These are phyloP conservation scores for Zasmidium angulare DNA, from an alignment of 2,329 filamentous ascomycete genomes.

Conservation along the genomic window DNA sequence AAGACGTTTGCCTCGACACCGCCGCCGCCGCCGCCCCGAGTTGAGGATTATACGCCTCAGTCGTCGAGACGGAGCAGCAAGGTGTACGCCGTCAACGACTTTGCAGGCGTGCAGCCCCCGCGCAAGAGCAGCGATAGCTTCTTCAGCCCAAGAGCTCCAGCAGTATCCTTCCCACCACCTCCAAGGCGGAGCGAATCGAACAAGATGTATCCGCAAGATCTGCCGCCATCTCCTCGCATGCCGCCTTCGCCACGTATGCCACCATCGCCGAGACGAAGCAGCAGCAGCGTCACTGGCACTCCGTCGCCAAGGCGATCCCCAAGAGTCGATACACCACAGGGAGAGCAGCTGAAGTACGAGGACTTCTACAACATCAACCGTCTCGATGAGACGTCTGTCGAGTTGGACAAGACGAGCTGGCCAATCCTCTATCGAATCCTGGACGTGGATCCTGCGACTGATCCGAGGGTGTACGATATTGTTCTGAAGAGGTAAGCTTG, in stretches of 20 bases:
- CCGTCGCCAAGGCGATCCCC: neutral
- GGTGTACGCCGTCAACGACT: neutral
- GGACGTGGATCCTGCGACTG: conserved; percentile 24
- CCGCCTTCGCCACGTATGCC: neutral
- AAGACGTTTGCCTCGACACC: neutral
- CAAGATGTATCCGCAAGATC: neutral
- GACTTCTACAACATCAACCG: neutral
- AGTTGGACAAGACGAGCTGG: conserved; percentile 16
- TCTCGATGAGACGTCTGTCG: neutral
- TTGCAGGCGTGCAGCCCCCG: neutral
- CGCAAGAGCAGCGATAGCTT: neutral
- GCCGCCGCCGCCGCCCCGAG: neutral
- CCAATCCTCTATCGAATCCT: conserved; percentile 28
- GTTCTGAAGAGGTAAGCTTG: conserved; percentile 18
- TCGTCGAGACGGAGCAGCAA: neutral
- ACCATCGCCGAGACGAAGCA: neutral
- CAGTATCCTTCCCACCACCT: neutral
- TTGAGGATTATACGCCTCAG: neutral
- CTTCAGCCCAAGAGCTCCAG: neutral
- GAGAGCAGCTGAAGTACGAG: neutral
- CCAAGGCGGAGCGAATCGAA: neutral
- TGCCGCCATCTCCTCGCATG: neutral
- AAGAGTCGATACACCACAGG: neutral
- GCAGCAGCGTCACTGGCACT: neutral
- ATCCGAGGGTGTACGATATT: conserved; percentile 13